Base-by-base conservation (phyloP, 371 early-diverging fungal species). In the Apophysomyces variabilis region DNA sequence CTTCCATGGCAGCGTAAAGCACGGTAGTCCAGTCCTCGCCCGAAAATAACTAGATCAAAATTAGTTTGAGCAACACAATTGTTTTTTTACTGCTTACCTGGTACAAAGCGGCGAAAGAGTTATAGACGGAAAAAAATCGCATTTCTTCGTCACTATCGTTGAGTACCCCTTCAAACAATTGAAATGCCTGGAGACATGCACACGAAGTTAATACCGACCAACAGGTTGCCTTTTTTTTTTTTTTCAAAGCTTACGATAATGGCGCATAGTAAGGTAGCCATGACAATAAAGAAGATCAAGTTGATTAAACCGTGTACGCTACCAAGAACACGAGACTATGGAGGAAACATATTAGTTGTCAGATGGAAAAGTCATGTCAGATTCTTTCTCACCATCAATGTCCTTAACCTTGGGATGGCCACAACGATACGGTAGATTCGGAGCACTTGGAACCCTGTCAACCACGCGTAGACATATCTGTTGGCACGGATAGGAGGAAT, bases 21-120 rank as follows among this genome's bases (percentile, higher is more conserved):
- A 88, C 80, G 11, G 81, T 83, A 0, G 89, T 87, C 90, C 90
- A 90, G 69, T 89, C 83, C 62, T 88, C 89, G 36, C 89, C 89
- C 26, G 89, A 88, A 69, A 90, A 88, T 12, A 90, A 61, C 87
- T 86, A 66, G 56, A 63, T 6, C 46, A 9, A 38, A 16, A n/a
- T 9, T 63, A 41, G 38, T 18, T 13, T 50, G n/a, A 16, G 26
- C 16, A 14, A 3, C 41, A 41, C 8, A 66, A 54, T 61, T 39
- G 16, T 32, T 1, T 38, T 1, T 38, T 58, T n/a, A 58, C 14
- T 12, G 3, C 57, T 36, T 75, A 84, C 88, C 75, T 89, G 89
- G 71, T 87, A 83, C 56, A 88, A 70, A 13, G 72, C 86, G 11
- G 78, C 80, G 70, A 87, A 89, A 16, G 86, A 80, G 70, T 87